Base-by-base conservation (phyloP, 2,329 filamentous ascomycete genomes). In the Purpureocillium lavendulum region DNA sequence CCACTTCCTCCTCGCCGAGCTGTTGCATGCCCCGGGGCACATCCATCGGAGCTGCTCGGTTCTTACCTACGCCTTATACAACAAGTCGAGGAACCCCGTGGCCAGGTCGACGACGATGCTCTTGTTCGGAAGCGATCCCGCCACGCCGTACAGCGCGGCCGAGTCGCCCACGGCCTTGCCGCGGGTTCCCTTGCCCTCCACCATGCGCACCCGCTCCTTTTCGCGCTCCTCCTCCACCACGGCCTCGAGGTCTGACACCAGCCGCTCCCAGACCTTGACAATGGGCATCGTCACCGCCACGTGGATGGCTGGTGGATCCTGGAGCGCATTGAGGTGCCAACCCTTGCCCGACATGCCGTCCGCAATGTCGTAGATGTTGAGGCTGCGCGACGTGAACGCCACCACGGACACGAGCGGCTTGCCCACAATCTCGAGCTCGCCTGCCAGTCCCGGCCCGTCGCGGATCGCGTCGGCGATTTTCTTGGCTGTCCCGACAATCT, bases 271-370 rank as follows among this genome's bases (percentile, higher is more conserved):
- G 3, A 83, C 87, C 52, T 82, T 82, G 16, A 81, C 80, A 35
- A 94, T 85, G 13, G 90, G 90, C 51, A 94, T 62, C 1, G 92
- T 98, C 30, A 97, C 88, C 11, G 92, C 92, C 30, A 97, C 79
- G 60, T 98, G 92, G 40, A 98, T 87, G 15, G 88, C 92, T 0
- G 92, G 82, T 3, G 92, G 92, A 53, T 79, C 82, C 65, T 98
- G 92, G 46, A 98, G 73, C 3, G 89, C 87, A 56, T 97, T 98
- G 43, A 98, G 71, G 65, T 98, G 92, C 92, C 92, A 98, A 3
- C 92, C 90, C 55, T 82, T 83, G 1, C 66, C 67, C 11, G 75
- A 77, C 83, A 98, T 90, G 49, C 70, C 85, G 61, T 98, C 92
- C 7, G 90, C 87, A 49, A 98, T 79, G 57, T 95, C 89, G 66